Base-by-base conservation (phyloP, 768 basidiomycete species). In the Rhodotorula graminis region DNA sequence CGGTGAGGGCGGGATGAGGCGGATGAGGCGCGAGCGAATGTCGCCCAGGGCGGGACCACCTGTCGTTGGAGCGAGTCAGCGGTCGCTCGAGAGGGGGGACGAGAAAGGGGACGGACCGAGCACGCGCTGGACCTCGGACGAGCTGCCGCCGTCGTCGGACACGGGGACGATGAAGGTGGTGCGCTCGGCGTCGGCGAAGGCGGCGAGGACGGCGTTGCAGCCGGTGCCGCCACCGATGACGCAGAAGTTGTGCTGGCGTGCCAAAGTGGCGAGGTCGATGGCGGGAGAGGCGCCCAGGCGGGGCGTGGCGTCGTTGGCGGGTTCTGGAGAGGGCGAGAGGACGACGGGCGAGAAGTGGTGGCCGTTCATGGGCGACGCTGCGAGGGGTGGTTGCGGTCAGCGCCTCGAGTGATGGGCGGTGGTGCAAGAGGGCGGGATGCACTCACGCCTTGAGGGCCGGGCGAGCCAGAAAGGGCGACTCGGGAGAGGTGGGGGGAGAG, bases 171-270 rank as follows among this genome's bases (percentile, higher is more conserved):
- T 37, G 31, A 19, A 63, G 19, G 49, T 23, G 12, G 56, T 40
- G 19, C 57, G 18, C 10, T 2, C 1, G 21, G 29, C 16, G 4
- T 33, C 21, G 14, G 25, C 19, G 29, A 59, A 61, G 2, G 71
- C 62, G 5, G 40, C 40, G 23, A 73, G 21, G 53, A 76, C 61
- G 12, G 62, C 60, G 64, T 76, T 76, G 55, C 63, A 65, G 2
- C 75, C 75, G 15, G 65, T 68, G 9, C 75, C 75, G 8, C 75
- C 75, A 3, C 71, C 69, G 49, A 76, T 55, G 27, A 76, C 69
- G 15, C 60, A 60, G 50, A 67, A 64, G 10, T 56, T 25, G 40
- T 71, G 64, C 29, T 27, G 21, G 16, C 6, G 18, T 46, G 57
- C 55, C 9, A 42, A 42, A 14, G 33, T 31, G 15, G 2, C 42